Conservation (phyloP, 257 asterid species). For the Solanum dulcamara region DNA sequence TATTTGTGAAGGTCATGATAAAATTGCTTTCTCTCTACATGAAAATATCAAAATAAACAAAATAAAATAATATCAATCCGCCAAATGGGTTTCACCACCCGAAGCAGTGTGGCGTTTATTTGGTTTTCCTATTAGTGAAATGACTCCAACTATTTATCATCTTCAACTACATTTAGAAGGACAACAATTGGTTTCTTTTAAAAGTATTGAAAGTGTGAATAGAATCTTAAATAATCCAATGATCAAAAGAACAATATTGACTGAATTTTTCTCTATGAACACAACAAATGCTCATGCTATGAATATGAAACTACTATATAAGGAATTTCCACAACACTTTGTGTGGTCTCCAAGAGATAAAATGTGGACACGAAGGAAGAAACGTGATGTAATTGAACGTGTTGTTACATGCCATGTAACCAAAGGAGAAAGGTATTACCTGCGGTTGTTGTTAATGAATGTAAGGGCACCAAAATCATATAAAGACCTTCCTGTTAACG, state of each 20-base stretch:
- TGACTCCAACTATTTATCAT: background rate
- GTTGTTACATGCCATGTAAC: background rate
- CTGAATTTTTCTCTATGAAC: background rate
- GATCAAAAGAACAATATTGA: background rate
- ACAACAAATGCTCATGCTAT: background rate
- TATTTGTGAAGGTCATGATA: background rate
- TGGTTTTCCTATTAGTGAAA: too few relatives aligned
- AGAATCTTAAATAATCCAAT: background rate
- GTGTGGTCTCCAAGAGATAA: background rate
- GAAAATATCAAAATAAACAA: too few relatives aligned
- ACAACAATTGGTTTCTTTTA: background rate
- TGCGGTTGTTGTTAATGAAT: background rate
- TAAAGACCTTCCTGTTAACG: background rate
- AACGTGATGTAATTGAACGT: background rate
- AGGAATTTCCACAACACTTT: background rate
- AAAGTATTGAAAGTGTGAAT: background rate
- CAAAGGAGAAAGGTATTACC: background rate
- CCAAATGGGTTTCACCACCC: background rate
- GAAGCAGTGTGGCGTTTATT: too few relatives aligned
- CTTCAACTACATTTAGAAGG: background rate
- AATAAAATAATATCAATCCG: background rate
- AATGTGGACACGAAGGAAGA: background rate
- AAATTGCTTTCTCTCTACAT: background rate
- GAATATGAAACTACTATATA: background rate
- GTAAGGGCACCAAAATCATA: background rate